These are phyloP conservation scores for Pythium apleroticum DNA, from an alignment of 352 stramenopile genomes.

Conservation along the genomic window DNA sequence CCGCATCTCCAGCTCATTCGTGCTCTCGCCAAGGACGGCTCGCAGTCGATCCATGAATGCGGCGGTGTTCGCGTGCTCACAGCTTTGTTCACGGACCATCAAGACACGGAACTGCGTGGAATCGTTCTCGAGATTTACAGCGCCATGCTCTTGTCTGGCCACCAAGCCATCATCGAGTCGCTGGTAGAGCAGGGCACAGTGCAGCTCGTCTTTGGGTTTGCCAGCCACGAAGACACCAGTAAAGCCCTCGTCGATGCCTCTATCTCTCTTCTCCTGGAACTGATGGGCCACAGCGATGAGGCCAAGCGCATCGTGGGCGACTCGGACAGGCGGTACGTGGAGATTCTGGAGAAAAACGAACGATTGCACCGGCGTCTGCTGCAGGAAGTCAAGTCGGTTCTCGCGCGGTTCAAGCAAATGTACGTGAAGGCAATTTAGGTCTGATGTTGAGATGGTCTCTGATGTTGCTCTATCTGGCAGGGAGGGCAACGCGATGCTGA, in stretches of 20 bases:
- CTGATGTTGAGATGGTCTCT: background rate
- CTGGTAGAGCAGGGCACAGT: constrained; percentile 22
- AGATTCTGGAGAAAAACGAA: constrained; percentile 16
- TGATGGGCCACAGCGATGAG: constrained; percentile 21
- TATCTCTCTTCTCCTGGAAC: constrained; percentile 23
- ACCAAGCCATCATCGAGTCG: constrained; percentile 10
- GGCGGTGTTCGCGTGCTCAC: constrained; percentile 22
- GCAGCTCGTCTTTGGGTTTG: constrained; percentile 14
- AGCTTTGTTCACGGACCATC: constrained; percentile 8
- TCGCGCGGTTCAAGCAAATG: constrained; percentile 31
- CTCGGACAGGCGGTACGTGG: constrained; percentile 13
- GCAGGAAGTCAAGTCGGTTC: constrained; percentile 29
- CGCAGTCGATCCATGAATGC: constrained; percentile 20
- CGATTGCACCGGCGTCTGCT: constrained; percentile 20
- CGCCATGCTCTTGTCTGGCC: constrained; percentile 8
- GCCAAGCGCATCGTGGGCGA: constrained; percentile 20
- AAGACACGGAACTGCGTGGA: constrained; percentile 1
- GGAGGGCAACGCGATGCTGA: constrained; percentile 92
- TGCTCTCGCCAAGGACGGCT: constrained; percentile 18
- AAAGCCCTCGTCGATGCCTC: constrained; percentile 7
- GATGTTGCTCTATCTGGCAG: constrained; percentile 23
- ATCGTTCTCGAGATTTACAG: constrained; percentile 24
- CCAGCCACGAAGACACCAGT: background rate
- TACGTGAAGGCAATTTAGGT: constrained; percentile 8
- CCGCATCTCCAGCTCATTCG: constrained; percentile 15